Conservation (phyloP, 2,329 filamentous ascomycete species). For the Pseudocercospora cruenta region DNA sequence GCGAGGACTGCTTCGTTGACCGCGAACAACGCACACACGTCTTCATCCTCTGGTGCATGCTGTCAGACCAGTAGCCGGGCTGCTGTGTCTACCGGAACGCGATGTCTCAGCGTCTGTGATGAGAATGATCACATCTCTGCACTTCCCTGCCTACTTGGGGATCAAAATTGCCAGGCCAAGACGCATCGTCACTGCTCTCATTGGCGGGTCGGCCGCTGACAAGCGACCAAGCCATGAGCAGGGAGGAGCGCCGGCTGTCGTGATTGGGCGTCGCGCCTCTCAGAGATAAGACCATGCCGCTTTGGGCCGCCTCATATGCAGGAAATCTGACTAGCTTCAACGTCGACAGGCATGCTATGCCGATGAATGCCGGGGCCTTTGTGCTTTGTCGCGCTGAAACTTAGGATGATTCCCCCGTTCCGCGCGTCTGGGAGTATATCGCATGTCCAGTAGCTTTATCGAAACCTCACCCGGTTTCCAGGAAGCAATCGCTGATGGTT, state of each 20-base stretch:
- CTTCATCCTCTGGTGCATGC: too few relatives aligned
- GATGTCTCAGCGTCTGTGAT: background rate
- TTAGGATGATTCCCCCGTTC: background rate
- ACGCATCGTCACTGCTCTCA: background rate
- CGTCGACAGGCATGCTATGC: background rate
- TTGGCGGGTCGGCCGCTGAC: background rate
- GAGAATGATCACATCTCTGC: background rate
- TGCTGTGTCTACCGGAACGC: background rate
- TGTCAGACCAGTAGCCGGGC: background rate
- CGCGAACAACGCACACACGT: background rate
- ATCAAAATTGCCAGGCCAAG: background rate
- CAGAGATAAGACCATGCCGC: slow-evolving; percentile 7
- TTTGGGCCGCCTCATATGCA: background rate
- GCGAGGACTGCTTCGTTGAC: background rate
- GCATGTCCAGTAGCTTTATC: background rate
- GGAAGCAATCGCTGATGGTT: background rate
- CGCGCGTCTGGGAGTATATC: background rate
- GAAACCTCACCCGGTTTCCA: background rate
- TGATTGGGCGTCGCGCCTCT: background rate
- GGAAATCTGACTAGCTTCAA: background rate
- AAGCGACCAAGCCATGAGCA: background rate
- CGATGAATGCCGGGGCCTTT: slow-evolving; percentile 7
- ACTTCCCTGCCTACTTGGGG: slow-evolving; percentile 1
- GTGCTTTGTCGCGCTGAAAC: background rate
- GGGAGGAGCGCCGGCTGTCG: background rate